Evolutionary conservation across 257 asterid genomes (phyloP).

Genomic region (Nicotiana knightiana): DNA sequence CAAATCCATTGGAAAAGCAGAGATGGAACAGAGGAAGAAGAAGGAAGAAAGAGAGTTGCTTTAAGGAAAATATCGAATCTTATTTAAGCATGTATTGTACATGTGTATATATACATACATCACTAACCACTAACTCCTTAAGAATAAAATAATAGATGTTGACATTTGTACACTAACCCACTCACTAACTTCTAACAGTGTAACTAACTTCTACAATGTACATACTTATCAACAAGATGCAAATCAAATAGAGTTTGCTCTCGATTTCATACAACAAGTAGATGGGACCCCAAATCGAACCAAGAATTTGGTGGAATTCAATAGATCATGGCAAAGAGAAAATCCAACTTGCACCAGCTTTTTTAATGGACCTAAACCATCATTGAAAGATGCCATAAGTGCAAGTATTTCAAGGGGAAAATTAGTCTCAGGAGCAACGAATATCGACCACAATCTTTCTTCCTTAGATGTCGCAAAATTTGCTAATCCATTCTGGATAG

Average conservation of each 20-base stretch:
- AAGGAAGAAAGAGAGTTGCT: too few species aligned
- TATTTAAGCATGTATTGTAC: too few species aligned
- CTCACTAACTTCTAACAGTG: too few species aligned
- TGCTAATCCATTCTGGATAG: slow-evolving; percentile 44
- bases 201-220: too few species aligned
- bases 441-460: background rate
- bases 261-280: slow-evolving; percentile 30
- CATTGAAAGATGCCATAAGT: slow-evolving; percentile 32
- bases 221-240: background rate
- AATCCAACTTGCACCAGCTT: background rate
- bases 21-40: too few species aligned
- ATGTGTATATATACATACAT: too few species aligned
- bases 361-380: slow-evolving; percentile 9
- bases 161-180: too few species aligned
- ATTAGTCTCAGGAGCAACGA: slow-evolving; percentile 27
- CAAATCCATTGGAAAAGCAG: too few species aligned
- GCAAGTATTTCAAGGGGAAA: slow-evolving; percentile 36
- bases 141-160: too few species aligned
- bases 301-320: slow-evolving; percentile 24
- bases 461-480: slow-evolving; percentile 26
- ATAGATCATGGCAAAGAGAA: slow-evolving; percentile 20
- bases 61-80: too few species aligned
- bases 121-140: too few species aligned
- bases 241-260: slow-evolving; percentile 30
- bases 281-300: slow-evolving; percentile 28